Base-by-base conservation (phyloP, 192 early-diverging fungal species). In the Dimargaris verticillata region DNA sequence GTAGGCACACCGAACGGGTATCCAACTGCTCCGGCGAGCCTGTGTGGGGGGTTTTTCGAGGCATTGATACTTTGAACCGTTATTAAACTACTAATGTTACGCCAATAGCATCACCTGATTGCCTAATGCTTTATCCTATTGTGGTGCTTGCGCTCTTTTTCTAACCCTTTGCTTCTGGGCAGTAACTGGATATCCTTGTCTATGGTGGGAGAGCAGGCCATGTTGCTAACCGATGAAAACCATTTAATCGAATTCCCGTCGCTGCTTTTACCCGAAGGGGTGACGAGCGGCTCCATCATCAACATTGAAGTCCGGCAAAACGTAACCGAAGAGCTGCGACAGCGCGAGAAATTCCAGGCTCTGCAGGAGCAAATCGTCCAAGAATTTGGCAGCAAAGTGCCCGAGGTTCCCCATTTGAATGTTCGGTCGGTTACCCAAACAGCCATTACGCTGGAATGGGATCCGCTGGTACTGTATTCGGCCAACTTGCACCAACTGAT, bases 241-340 rank as follows among this genome's bases (percentile, higher is more conserved):
- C 95, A 99, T 74, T 79, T 96, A 22, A 93, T 99, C 61, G 95
- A 99, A 72, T 97, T 99, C 65, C 96, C 96, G 2, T 87, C 96
- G 9, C 76, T 93, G 12, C 87, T 99, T 25, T 77, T 99, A 51
- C 96, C 96, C 44, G 88, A 86, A 57, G 92, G 92, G 18, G 91
- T 97, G 18, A 74, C 82, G 17, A 85, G 92, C 20, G 96, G 96
- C 28, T 95, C 91, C 17, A 88, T 99, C 47, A 88, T 99, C 64
- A 99, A 91, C 71, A 83, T 99, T 61, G 85, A 93, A 33, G 91
- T 99, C 28, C 87, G 84, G 63, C 85, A 95, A 44, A 92, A 97
- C 75, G 68, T 76, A 13, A 78, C 85, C 24, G 84, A 96, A 29
- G 96, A 99, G 74, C 78, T 78, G 49, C 74, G 78, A 25, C 82